phyloP scores from a whole-genome alignment of 805 yeast genomes.

The Candida succiphila region DNA sequence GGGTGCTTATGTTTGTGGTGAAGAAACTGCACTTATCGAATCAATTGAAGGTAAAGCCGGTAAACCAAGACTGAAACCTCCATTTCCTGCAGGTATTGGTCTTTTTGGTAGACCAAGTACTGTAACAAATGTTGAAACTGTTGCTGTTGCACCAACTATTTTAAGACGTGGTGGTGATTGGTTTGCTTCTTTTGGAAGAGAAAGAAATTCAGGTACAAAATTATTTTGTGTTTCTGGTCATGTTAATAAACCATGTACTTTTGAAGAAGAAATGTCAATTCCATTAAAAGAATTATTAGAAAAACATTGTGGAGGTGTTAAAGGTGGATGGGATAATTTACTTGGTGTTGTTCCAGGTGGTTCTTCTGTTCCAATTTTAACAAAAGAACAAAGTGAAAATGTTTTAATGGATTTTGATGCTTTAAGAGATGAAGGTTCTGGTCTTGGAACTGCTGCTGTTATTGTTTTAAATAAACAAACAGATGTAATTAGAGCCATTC shows the following conservation, averaged over 20 bases:
- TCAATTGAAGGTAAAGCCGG: constrained; percentile 90
- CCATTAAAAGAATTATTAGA: constrained; percentile 76
- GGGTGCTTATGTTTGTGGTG: constrained; percentile 93
- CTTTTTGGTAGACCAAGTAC: constrained; percentile 86
- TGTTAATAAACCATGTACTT: constrained; percentile 87
- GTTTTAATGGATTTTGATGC: constrained; percentile 86
- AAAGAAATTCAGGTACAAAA: constrained; percentile 76
- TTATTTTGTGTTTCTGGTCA: constrained; percentile 83
- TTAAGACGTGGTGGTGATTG: constrained; percentile 83
- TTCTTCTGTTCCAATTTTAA: constrained; percentile 75
- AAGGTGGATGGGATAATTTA: constrained; percentile 90
- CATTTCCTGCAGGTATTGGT: constrained; percentile 93
- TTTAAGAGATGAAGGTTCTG: constrained; percentile 74
- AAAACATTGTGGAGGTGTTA: constrained; percentile 84
- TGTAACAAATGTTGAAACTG: constrained; percentile 86
- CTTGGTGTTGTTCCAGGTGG: constrained; percentile 89
- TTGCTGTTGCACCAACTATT: constrained; percentile 83
- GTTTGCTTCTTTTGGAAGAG: constrained; percentile 80
- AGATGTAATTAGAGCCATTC: constrained; percentile 78
- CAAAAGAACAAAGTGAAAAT: constrained; percentile 53
- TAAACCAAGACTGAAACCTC: constrained; percentile 89
- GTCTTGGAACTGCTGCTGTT: constrained; percentile 89
- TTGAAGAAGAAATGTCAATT: constrained; percentile 90
- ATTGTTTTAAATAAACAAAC: constrained; percentile 85
- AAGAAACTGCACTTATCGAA: constrained; percentile 84